Evolutionary conservation across 345 rosid species (phyloP).

Genomic region (Hibiscus mutabilis): DNA sequence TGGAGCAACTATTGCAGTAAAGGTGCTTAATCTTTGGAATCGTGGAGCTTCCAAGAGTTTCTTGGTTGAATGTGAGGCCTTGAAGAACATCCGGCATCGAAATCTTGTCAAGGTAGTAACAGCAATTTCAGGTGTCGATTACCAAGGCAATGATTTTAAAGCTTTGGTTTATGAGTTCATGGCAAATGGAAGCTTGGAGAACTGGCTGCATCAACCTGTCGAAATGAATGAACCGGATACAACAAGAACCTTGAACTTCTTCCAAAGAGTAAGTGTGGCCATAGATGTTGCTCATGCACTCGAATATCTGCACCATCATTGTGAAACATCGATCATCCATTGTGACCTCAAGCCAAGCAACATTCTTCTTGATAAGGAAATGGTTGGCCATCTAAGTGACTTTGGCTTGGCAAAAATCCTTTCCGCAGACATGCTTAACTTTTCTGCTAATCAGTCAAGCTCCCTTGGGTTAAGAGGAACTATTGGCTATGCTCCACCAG

Average conservation of each 20-base stretch:
- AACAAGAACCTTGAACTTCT: background rate
- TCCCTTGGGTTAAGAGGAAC: constrained; percentile 15
- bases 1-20: constrained; percentile 15
- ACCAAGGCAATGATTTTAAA: constrained; percentile 7
- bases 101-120: constrained; percentile 39
- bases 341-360: constrained; percentile 10
- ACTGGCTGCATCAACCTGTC: constrained; percentile 7
- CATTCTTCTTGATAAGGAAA: too few relatives aligned
- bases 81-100: constrained; percentile 24
- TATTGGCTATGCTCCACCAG: constrained; percentile 24
- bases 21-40: constrained; percentile 31
- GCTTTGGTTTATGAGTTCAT: constrained; percentile 10
- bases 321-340: constrained; percentile 10
- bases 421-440: background rate
- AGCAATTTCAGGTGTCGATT: background rate
- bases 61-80: background rate
- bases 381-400: constrained; percentile 1
- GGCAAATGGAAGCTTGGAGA: constrained; percentile 12
- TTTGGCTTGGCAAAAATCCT: constrained; percentile 5
- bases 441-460: background rate
- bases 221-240: background rate
- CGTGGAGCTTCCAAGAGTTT: background rate
- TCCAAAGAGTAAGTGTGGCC: background rate
- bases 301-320: constrained; percentile 20
- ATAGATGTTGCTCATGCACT: constrained; percentile 9